phyloP scores from a whole-genome alignment of 2,329 filamentous ascomycete genomes.

The Aureobasidium mangrovei region DNA sequence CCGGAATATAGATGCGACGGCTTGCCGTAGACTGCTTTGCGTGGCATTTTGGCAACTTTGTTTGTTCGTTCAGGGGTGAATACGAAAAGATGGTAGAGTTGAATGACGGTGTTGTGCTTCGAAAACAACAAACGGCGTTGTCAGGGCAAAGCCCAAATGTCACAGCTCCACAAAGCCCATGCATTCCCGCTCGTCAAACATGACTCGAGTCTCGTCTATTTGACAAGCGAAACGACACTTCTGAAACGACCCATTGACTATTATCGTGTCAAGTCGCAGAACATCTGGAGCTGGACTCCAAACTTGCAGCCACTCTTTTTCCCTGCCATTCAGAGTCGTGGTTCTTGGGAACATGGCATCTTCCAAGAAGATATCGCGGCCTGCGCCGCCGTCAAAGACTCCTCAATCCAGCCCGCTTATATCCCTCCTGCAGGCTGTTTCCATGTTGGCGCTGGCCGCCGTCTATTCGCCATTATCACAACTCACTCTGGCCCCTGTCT shows the following conservation, averaged over 20 bases:
- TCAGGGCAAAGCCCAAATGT: conserved; percentile 5
- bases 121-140: conserved; percentile 13
- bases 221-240: not conserved
- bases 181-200: not conserved
- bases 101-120: conserved; percentile 3
- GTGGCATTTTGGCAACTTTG: conserved; percentile 22
- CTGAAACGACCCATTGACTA: not conserved
- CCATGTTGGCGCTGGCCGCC: conserved; percentile 46
- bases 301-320: not conserved
- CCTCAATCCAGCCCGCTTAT: not conserved
- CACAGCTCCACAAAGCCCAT: not conserved
- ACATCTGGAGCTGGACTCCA: not conserved
- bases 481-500: conserved; percentile 73
- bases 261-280: not conserved
- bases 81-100: not conserved
- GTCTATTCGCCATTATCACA: conserved; percentile 62
- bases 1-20: conserved; percentile 25
- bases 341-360: not conserved
- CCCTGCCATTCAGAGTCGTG: not conserved
- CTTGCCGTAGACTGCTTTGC: conserved; percentile 33
- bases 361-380: not conserved
- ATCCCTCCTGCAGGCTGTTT: conserved; percentile 26
- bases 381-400: not conserved
- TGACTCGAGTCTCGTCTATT: conserved; percentile 11
- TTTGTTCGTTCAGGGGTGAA: not conserved